Conservation (phyloP, 352 stramenopile species). For the Phytophthora pluvialis region DNA sequence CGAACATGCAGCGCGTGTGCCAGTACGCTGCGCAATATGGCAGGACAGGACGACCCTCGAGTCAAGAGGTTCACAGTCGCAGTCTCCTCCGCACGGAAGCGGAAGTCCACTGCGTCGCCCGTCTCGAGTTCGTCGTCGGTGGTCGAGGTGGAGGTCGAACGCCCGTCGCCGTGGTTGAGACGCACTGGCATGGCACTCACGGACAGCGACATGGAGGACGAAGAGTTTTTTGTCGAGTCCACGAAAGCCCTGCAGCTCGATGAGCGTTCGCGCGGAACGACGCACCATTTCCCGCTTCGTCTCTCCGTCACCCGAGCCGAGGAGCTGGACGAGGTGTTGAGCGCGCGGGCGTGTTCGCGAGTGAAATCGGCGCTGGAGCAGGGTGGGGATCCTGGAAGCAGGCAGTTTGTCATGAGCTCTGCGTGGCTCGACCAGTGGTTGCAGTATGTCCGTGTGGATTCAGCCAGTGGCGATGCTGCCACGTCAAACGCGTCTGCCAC, state of each 20-base stretch:
- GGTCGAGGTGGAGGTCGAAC: conserved; percentile 42
- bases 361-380: conserved; percentile 15
- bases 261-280: conserved; percentile 15
- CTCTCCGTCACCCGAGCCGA: conserved; percentile 43
- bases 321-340: conserved; percentile 66
- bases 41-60: conserved; percentile 56
- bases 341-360: conserved; percentile 45
- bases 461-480: conserved; percentile 21
- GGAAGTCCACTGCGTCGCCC: conserved; percentile 17
- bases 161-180: conserved; percentile 39
- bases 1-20: conserved; percentile 75
- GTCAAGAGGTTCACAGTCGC: conserved; percentile 61
- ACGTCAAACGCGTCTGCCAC: not conserved
- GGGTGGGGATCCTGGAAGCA: conserved; percentile 8
- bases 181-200: conserved; percentile 29
- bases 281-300: conserved; percentile 34
- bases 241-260: conserved; percentile 36
- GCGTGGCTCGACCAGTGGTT: conserved; percentile 74
- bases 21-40: conserved; percentile 68
- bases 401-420: conserved; percentile 64
- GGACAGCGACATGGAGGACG: conserved; percentile 33
- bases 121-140: conserved; percentile 17
- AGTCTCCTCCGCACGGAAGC: conserved; percentile 18
- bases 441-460: conserved; percentile 65
- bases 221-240: conserved; percentile 38